Evolutionary conservation across 495 filamentous ascomycete genomes (phyloP).

Genomic region (Hypoxylon intermedium): DNA sequence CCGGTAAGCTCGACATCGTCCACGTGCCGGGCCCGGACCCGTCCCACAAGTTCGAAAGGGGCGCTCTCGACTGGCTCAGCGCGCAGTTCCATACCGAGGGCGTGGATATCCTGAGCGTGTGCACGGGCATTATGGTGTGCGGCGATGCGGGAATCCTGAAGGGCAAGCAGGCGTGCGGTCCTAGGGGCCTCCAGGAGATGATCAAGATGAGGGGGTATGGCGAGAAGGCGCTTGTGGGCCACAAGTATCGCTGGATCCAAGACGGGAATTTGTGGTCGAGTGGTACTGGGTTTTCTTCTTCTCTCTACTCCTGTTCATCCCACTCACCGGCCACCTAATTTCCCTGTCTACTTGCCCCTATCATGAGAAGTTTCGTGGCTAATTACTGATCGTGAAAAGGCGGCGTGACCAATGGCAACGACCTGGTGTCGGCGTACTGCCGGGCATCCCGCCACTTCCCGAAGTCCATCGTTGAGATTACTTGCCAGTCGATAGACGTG

Average conservation of each 20-base stretch:
- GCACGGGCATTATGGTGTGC: conserved; percentile 59
- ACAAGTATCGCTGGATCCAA: conserved; percentile 55
- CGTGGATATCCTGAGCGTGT: conserved; percentile 61
- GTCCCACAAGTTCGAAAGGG: conserved; percentile 35
- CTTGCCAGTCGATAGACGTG: conserved; percentile 58
- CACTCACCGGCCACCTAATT: too few relatives aligned
- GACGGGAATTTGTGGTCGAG: conserved; percentile 69
- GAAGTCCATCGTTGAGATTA: conserved; percentile 55
- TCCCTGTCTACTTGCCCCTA: neutral
- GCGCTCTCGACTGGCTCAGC: conserved; percentile 55
- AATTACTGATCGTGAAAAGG: conserved; percentile 48
- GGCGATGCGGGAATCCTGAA: conserved; percentile 59
- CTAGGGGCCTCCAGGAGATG: conserved; percentile 54
- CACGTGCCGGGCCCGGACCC: conserved; percentile 62
- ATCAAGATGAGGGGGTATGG: conserved; percentile 55
- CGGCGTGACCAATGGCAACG: conserved; percentile 69
- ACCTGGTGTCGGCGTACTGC: conserved; percentile 64
- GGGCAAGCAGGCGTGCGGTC: conserved; percentile 58
- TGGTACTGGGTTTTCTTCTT: conserved; percentile 48
- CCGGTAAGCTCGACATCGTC: conserved; percentile 61
- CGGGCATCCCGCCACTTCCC: conserved; percentile 54
- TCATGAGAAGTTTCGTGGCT: neutral
- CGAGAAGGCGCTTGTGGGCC: conserved; percentile 52
- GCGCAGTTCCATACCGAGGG: conserved; percentile 45
- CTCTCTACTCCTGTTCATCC: conserved; percentile 2